A percentile compares a stretch with the other conserved stretches of the same genome.
phyloP scores from a whole-genome alignment of 768 basidiomycete genomes.

The Kwoniella sp. region DNA sequence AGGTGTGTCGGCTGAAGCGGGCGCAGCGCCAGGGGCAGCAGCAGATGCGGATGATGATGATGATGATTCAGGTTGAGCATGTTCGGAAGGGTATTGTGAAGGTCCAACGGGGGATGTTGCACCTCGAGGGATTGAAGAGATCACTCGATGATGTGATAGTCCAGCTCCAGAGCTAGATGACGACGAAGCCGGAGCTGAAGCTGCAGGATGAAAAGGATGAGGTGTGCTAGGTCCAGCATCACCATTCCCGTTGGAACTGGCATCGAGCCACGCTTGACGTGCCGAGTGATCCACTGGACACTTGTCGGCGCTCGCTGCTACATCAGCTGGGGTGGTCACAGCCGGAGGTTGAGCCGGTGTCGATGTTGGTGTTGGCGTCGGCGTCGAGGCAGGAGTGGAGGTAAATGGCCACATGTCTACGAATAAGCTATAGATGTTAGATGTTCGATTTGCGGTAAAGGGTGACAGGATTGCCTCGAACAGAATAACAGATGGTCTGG shows the following conservation, averaged over 20 bases:
- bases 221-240: conserved; percentile 16
- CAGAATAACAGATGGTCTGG: too few relatives aligned
- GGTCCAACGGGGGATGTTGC: conserved; percentile 21
- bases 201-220: conserved; percentile 26
- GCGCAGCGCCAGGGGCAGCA: not conserved
- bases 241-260: conserved; percentile 11
- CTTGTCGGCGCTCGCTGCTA: conserved; percentile 36
- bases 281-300: conserved; percentile 72
- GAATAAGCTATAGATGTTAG: not conserved
- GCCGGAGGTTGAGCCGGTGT: conserved; percentile 1
- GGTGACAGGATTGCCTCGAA: too few relatives aligned
- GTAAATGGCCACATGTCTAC: conserved; percentile 28
- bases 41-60: conserved; percentile 3
- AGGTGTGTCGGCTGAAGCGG: conserved; percentile 57
- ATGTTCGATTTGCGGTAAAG: not conserved
- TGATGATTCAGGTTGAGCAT: conserved; percentile 3
- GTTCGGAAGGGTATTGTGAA: conserved; percentile 25
- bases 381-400: conserved; percentile 11
- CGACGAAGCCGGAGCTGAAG: conserved; percentile 23
- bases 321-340: not conserved
- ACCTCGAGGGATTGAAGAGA: conserved; percentile 80
- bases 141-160: conserved; percentile 74
- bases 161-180: conserved; percentile 7
- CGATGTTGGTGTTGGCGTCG: not conserved
- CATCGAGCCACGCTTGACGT: conserved; percentile 59